Percentiles rank a stretch among this genome's conserved stretches.
These are phyloP conservation scores for Penicillium thymicola DNA, from an alignment of 2,329 filamentous ascomycete species.

Conservation along the genomic window DNA sequence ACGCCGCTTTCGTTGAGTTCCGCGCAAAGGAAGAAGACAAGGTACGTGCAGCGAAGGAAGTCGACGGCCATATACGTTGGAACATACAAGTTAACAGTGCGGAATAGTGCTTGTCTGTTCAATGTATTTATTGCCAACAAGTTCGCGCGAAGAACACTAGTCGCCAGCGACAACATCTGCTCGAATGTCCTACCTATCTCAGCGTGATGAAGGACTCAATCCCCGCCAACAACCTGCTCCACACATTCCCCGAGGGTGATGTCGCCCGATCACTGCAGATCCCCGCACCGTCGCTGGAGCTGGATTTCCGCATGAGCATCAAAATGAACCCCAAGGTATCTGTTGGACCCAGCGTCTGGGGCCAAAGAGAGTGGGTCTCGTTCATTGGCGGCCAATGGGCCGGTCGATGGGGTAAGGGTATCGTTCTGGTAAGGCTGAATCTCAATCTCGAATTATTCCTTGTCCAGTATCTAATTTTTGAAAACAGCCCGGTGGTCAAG, in stretches of 20 bases:
- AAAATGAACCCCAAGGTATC: slow-evolving; percentile 51
- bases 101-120: slow-evolving; percentile 46
- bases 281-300: slow-evolving; percentile 47
- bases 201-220: slow-evolving; percentile 54
- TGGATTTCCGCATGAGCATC: slow-evolving; percentile 54
- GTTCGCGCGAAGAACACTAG: slow-evolving; percentile 52
- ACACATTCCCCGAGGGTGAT: slow-evolving; percentile 51
- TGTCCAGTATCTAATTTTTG: not conserved
- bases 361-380: slow-evolving; percentile 51
- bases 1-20: slow-evolving; percentile 50
- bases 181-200: slow-evolving; percentile 50
- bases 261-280: slow-evolving; percentile 48
- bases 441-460: not conserved
- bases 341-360: slow-evolving; percentile 47
- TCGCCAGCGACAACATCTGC: slow-evolving; percentile 48
- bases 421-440: slow-evolving; percentile 43
- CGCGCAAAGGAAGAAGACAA: slow-evolving; percentile 48
- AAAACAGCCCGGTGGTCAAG: slow-evolving; percentile 48
- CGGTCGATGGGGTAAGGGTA: slow-evolving; percentile 52
- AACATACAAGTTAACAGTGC: slow-evolving; percentile 3
- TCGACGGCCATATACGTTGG: not conserved
- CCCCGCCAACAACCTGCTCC: slow-evolving; percentile 50
- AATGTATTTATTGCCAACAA: slow-evolving; percentile 52
- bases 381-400: slow-evolving; percentile 53
- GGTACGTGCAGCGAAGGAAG: slow-evolving; percentile 30